phyloP scores from a whole-genome alignment of 768 basidiomycete species.

The Rhodocollybia butyracea region DNA sequence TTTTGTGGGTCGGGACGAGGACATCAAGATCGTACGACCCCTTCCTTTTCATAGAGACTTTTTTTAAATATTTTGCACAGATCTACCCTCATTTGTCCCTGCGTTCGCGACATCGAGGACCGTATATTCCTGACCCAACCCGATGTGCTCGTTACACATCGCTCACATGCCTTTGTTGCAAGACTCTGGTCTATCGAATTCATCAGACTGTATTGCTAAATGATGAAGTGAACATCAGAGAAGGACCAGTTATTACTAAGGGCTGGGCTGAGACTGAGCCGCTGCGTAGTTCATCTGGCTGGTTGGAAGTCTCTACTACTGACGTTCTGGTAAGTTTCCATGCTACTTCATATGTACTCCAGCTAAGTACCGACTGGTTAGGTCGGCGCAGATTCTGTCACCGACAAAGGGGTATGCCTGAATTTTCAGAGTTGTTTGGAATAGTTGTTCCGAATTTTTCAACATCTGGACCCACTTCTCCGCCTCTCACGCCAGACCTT shows the following conservation, averaged over 20 bases:
- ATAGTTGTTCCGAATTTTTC: conserved; percentile 6
- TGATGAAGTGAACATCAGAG: conserved; percentile 28
- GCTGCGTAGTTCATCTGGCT: conserved; percentile 44
- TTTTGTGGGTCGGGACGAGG: conserved; percentile 44
- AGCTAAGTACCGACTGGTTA: neutral
- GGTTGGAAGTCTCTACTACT: conserved; percentile 42
- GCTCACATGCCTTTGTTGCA: conserved; percentile 46
- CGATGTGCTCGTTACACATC: conserved; percentile 37
- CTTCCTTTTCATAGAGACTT: neutral
- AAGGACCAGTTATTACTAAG: conserved; percentile 46
- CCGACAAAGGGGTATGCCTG: neutral
- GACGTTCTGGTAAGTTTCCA: conserved; percentile 41
- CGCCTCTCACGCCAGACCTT: neutral
- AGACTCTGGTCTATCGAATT: conserved; percentile 44
- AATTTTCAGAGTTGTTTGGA: conserved; percentile 6
- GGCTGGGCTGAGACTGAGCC: conserved; percentile 53
- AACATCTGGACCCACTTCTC: neutral
- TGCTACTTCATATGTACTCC: neutral
- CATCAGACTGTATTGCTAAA: conserved; percentile 36
- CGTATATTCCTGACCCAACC: conserved; percentile 18
- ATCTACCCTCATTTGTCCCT: conserved; percentile 47
- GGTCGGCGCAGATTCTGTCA: conserved; percentile 4
- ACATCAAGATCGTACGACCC: conserved; percentile 37
- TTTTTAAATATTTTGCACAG: conserved; percentile 21
- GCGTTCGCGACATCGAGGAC: conserved; percentile 33